Conservation (phyloP, 2,329 filamentous ascomycete genomes). For the Zymoseptoria ardabiliae region DNA sequence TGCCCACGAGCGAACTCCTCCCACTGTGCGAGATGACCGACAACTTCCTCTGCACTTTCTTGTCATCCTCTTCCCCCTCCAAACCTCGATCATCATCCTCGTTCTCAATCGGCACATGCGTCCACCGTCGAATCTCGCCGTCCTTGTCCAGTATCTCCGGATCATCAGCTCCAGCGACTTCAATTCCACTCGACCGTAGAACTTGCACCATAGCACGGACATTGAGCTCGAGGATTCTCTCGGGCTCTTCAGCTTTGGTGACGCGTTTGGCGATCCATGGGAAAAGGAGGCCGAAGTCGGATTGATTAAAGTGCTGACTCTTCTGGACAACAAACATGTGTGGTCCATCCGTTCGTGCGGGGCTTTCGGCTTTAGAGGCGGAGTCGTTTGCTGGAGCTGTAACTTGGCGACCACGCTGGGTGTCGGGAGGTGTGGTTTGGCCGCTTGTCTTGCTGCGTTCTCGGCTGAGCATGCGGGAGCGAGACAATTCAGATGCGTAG, state of each 20-base stretch:
- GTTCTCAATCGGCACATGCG: conserved; percentile 19
- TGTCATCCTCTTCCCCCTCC: conserved; percentile 7
- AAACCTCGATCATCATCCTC: conserved; percentile 1
- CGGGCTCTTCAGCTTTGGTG: conserved; percentile 55
- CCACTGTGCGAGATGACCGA: conserved; percentile 15
- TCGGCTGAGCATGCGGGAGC: conserved; percentile 13
- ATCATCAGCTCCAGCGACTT: conserved; percentile 37
- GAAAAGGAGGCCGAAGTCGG: conserved; percentile 76
- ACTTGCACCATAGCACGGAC: conserved; percentile 72
- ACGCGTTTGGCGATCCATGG: conserved; percentile 53
- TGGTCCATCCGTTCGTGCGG: conserved; percentile 35
- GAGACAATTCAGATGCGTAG: conserved; percentile 24
- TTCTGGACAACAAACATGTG: conserved; percentile 66
- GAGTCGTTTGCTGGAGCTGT: not conserved
- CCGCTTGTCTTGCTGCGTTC: conserved; percentile 20
- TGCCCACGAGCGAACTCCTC: conserved; percentile 1
- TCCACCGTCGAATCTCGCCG: conserved; percentile 20
- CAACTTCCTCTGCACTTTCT: conserved; percentile 17
- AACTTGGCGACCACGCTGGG: not conserved
- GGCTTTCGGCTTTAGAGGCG: not conserved
- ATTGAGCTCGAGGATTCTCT: conserved; percentile 79
- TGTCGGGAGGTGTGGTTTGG: conserved; percentile 15
- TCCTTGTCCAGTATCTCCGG: conserved; percentile 31
- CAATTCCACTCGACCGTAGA: conserved; percentile 41
- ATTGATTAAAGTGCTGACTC: conserved; percentile 76